Percentiles rank a stretch among this genome's conserved stretches.
These are phyloP conservation scores for Ustilago nuda DNA, from an alignment of 1,284 basidiomycete species.

Conservation along the genomic window DNA sequence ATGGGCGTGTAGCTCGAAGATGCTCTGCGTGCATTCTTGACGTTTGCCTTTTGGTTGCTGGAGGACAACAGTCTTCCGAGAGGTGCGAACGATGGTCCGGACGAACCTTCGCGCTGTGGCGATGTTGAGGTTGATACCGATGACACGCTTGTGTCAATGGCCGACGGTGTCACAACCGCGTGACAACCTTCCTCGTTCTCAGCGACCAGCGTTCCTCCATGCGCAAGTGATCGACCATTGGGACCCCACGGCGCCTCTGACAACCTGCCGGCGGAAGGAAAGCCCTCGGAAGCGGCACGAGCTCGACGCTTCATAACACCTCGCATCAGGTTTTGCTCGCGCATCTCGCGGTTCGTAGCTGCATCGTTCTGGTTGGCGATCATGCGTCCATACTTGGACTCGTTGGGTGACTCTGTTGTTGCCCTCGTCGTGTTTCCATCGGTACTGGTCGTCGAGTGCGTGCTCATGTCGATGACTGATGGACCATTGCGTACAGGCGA, in stretches of 20 bases:
- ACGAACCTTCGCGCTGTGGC: slow-evolving; percentile 19
- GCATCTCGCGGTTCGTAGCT: slow-evolving; percentile 23
- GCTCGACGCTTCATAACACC: slow-evolving; percentile 36
- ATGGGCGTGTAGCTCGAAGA: slow-evolving; percentile 38
- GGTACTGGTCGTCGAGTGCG: slow-evolving; percentile 2
- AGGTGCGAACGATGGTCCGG: slow-evolving; percentile 43
- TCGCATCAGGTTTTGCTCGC: slow-evolving; percentile 38
- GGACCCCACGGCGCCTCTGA: slow-evolving; percentile 22
- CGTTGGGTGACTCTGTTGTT: slow-evolving; percentile 43
- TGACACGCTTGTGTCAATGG: slow-evolving; percentile 6
- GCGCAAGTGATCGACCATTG: slow-evolving; percentile 2
- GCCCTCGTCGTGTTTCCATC: slow-evolving; percentile 12
- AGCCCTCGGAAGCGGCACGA: slow-evolving; percentile 46
- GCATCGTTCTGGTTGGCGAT: slow-evolving; percentile 28
- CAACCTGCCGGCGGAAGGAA: slow-evolving; percentile 20
- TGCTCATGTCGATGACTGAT: neutral
- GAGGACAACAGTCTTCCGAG: slow-evolving; percentile 49
- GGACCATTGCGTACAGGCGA: slow-evolving; percentile 21
- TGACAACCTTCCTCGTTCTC: slow-evolving; percentile 19
- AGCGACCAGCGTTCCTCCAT: slow-evolving; percentile 11
- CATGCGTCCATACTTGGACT: slow-evolving; percentile 39
- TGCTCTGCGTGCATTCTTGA: slow-evolving; percentile 39
- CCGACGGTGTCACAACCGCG: slow-evolving; percentile 13
- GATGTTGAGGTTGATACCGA: slow-evolving; percentile 1
- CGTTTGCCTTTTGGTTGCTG: slow-evolving; percentile 50